Conservation (phyloP, 2,329 filamentous ascomycete genomes). For the Aspergillus transmontanensis region DNA sequence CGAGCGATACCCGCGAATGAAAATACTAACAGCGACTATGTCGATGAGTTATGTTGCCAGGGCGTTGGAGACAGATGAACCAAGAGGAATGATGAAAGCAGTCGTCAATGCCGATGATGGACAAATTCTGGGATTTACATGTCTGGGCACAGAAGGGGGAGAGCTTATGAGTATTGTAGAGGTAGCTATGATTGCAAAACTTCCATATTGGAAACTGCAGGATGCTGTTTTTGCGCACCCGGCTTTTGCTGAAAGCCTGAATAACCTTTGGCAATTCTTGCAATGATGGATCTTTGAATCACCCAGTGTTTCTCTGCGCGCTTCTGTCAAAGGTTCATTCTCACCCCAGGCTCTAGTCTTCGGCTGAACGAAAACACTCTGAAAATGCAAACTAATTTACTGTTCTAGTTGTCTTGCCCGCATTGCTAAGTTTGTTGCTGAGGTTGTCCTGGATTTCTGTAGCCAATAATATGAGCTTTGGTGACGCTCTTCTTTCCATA, state of each 20-base stretch:
- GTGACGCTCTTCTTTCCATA: too few relatives aligned
- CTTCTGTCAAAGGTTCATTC: too few relatives aligned
- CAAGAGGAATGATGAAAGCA: conserved; percentile 11
- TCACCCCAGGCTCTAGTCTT: background rate
- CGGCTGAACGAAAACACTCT: too few relatives aligned
- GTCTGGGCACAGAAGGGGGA: conserved; percentile 9
- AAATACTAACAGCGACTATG: background rate
- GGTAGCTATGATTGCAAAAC: conserved; percentile 8
- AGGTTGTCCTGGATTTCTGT: too few relatives aligned
- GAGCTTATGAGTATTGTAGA: conserved; percentile 13
- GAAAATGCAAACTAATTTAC: too few relatives aligned
- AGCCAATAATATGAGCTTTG: too few relatives aligned
- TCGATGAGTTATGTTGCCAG: conserved; percentile 11
- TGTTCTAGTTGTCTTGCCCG: too few relatives aligned
- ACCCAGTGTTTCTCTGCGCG: too few relatives aligned
- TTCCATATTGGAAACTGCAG: conserved; percentile 2
- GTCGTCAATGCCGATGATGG: conserved; percentile 5
- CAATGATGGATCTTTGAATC: background rate
- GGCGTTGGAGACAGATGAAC: conserved; percentile 8
- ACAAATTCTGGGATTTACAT: conserved; percentile 8
- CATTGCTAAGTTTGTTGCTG: too few relatives aligned
- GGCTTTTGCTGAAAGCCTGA: background rate
- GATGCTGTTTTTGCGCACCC: background rate
- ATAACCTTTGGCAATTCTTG: background rate
- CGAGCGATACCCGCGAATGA: background rate